Evolutionary conservation across 345 rosid species (phyloP).

Genomic region (Pistacia atlantica): DNA sequence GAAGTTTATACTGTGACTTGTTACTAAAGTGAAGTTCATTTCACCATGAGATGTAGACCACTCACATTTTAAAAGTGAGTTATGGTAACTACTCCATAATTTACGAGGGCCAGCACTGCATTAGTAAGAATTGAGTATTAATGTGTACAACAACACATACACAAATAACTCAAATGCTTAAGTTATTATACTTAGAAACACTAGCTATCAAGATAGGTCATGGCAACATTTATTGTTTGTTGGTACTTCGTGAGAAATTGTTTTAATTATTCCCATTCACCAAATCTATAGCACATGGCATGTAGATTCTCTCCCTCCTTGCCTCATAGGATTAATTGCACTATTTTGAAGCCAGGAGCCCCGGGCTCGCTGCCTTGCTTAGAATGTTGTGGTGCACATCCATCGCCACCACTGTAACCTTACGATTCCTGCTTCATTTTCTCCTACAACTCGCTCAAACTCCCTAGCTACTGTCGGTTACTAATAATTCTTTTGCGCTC

Average conservation of each 20-base stretch:
- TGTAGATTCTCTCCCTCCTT: neutral
- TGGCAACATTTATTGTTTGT: neutral
- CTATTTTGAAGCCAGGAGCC: neutral
- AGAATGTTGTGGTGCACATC: neutral
- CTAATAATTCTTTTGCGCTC: too few species aligned
- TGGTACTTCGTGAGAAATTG: too few species aligned
- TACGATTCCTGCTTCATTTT: too few species aligned
- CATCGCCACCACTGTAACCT: neutral
- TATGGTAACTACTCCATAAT: neutral
- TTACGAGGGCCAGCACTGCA: too few species aligned
- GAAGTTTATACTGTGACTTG: neutral
- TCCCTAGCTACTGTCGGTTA: too few species aligned
- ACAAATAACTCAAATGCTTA: neutral
- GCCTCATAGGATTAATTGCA: neutral
- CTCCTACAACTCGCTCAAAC: too few species aligned
- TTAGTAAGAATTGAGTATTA: too few species aligned
- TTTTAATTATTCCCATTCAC: neutral
- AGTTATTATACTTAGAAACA: neutral
- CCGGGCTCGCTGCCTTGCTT: too few species aligned
- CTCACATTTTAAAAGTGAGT: neutral
- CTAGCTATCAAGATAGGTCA: too few species aligned
- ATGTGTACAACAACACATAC: neutral
- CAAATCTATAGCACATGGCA: conserved; percentile 5
- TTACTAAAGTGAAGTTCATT: neutral
- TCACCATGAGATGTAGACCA: neutral